Percentiles rank a stretch among this genome's conserved stretches.
These are phyloP conservation scores for Stemphylium lycopersici DNA, from an alignment of 2,329 filamentous ascomycete genomes.

Conservation along the genomic window DNA sequence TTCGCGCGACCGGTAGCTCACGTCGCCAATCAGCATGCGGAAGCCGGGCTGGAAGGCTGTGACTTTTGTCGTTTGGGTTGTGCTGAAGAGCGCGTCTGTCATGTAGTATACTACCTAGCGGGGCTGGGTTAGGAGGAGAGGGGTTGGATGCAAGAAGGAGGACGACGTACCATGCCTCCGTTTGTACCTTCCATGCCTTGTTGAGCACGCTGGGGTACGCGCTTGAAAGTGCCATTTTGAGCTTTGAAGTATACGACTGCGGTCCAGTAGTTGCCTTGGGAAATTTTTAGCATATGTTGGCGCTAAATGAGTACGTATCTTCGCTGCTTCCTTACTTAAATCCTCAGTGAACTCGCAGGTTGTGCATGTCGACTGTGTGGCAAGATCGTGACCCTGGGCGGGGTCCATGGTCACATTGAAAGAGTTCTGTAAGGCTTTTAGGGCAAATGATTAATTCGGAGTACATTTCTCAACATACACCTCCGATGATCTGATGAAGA, in stretches of 20 bases:
- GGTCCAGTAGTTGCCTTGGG: constrained; percentile 43
- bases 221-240: constrained; percentile 47
- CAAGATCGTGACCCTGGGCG: constrained; percentile 31
- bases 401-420: constrained; percentile 55
- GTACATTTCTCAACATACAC: constrained; percentile 24
- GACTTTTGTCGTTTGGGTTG: constrained; percentile 43
- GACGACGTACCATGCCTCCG: constrained; percentile 45
- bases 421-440: constrained; percentile 40
- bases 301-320: background rate
- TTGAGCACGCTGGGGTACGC: constrained; percentile 51
- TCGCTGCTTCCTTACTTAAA: constrained; percentile 13
- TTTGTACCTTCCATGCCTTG: constrained; percentile 52
- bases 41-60: constrained; percentile 53
- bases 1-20: constrained; percentile 29
- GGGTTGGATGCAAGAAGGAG: background rate
- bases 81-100: constrained; percentile 44
- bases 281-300: background rate
- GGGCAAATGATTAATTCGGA: background rate
- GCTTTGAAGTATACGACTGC: constrained; percentile 39
- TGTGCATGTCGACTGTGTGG: constrained; percentile 49
- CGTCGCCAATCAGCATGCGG: constrained; percentile 55
- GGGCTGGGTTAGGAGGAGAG: background rate
- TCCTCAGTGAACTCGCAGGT: constrained; percentile 54
- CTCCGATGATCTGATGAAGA: constrained; percentile 52
- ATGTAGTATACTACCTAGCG: constrained; percentile 55